phyloP scores from a whole-genome alignment of 2,329 filamentous ascomycete species.

The Exophiala viscosa region DNA sequence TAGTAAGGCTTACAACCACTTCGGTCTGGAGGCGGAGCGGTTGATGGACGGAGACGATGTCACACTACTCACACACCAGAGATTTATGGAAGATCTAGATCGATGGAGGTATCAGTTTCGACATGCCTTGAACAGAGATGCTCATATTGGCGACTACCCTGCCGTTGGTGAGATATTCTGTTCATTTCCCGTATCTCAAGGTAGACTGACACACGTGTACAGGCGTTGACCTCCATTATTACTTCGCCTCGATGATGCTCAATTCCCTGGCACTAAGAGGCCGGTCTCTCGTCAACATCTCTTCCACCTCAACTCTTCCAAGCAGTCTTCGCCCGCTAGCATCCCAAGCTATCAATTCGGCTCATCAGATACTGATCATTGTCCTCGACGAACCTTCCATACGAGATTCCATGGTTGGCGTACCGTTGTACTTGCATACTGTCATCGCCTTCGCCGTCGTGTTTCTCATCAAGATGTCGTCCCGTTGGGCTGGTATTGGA shows the following conservation, averaged over 20 bases:
- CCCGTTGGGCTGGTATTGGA: constrained; percentile 26
- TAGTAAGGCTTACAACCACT: constrained; percentile 54
- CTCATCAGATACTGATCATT: constrained; percentile 46
- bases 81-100: constrained; percentile 49
- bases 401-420: constrained; percentile 47
- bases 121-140: constrained; percentile 22
- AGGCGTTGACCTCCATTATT: constrained; percentile 51
- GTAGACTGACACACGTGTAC: constrained; percentile 17
- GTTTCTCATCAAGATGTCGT: constrained; percentile 42
- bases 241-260: constrained; percentile 53
- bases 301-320: constrained; percentile 31
- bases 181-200: too few species aligned
- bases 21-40: constrained; percentile 48
- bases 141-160: constrained; percentile 28
- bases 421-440: constrained; percentile 43
- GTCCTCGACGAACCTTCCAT: constrained; percentile 48
- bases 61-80: constrained; percentile 43
- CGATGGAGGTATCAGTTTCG: constrained; percentile 52
- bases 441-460: constrained; percentile 47
- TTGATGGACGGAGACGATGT: constrained; percentile 27
- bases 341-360: constrained; percentile 47
- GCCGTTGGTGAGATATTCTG: constrained; percentile 24
- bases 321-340: constrained; percentile 29
- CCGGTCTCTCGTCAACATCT: constrained; percentile 43
- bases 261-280: constrained; percentile 43